phyloP scores from a whole-genome alignment of 805 yeast genomes.

The Lipomyces sp. region DNA sequence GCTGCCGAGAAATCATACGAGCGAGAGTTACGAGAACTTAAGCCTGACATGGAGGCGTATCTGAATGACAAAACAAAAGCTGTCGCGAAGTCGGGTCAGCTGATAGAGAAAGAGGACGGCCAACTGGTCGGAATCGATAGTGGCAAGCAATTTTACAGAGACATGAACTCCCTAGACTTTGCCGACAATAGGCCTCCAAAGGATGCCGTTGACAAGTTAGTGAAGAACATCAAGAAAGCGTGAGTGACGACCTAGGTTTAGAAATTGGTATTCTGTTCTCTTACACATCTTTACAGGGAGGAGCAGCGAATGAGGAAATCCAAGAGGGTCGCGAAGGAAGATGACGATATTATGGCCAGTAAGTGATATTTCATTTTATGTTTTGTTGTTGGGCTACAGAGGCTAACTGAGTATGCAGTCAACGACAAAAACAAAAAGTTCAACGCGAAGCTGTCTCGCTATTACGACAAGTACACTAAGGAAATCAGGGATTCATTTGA shows the following conservation, averaged over 20 bases:
- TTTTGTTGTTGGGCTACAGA: neutral
- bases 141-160: constrained; percentile 19
- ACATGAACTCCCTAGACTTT: constrained; percentile 28
- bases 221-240: constrained; percentile 33
- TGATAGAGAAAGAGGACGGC: constrained; percentile 30
- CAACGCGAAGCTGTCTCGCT: constrained; percentile 62
- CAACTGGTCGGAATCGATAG: constrained; percentile 21
- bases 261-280: neutral
- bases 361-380: constrained; percentile 10
- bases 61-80: constrained; percentile 38
- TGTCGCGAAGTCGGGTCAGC: constrained; percentile 31
- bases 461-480: constrained; percentile 46
- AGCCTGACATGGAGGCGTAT: constrained; percentile 46
- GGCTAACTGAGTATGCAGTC: constrained; percentile 40
- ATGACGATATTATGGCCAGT: constrained; percentile 41
- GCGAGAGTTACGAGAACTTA: constrained; percentile 47
- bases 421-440: constrained; percentile 73
- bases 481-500: constrained; percentile 40
- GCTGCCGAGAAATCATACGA: constrained; percentile 61
- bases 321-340: constrained; percentile 37
- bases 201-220: constrained; percentile 36
- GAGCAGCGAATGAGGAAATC: constrained; percentile 41
- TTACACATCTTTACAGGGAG: constrained; percentile 29
- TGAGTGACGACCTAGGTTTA: neutral
- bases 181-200: constrained; percentile 42